phyloP scores from a whole-genome alignment of 2,329 filamentous ascomycete genomes.

The Didymella glomerata region DNA sequence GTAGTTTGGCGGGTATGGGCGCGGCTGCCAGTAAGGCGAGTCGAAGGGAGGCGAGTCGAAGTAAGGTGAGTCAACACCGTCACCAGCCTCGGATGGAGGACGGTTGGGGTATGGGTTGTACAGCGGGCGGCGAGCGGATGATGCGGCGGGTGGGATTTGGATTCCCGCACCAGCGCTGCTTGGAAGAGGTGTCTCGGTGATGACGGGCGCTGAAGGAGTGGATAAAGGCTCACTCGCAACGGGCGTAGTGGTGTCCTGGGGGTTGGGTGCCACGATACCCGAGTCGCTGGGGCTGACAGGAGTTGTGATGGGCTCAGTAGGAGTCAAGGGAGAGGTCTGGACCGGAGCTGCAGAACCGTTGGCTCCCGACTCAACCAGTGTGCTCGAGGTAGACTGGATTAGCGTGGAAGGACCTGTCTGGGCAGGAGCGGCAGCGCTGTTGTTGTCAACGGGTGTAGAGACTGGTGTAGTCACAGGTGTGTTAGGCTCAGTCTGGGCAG shows the following conservation, averaged over 20 bases:
- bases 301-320: not conserved
- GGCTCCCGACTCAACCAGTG: not conserved
- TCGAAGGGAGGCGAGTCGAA: slow-evolving; percentile 15
- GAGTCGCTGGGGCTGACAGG: not conserved
- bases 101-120: slow-evolving; percentile 11
- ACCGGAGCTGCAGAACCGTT: not conserved
- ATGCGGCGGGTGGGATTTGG: not conserved
- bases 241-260: not conserved
- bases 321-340: not conserved
- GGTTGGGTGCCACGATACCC: not conserved
- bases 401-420: not conserved
- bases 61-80: slow-evolving; percentile 28
- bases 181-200: not conserved
- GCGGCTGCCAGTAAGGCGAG: not conserved
- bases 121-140: not conserved
- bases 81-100: slow-evolving; percentile 20
- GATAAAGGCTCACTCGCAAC: not conserved
- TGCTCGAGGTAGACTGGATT: not conserved
- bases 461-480: too few species aligned
- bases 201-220: not conserved
- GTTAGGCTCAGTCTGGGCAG: too few species aligned
- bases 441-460: not conserved
- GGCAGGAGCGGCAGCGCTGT: not conserved
- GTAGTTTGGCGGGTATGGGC: slow-evolving; percentile 5
- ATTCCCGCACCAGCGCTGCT: not conserved